A percentile compares a stretch with the other conserved stretches of the same genome.
Conservation (phyloP, 768 basidiomycete species). For the Suillus paluster region DNA sequence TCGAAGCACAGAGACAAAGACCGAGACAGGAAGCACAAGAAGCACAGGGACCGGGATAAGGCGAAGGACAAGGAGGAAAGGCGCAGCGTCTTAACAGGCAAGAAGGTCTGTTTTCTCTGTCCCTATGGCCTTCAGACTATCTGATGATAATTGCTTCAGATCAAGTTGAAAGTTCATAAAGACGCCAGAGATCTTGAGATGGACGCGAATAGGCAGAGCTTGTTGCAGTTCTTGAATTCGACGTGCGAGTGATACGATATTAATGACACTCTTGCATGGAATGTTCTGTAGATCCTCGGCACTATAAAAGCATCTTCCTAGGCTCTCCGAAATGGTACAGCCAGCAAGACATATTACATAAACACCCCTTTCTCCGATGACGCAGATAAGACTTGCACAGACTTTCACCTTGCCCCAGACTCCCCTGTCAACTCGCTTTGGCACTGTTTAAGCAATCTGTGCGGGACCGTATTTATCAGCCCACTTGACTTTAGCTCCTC, state of each 20-base stretch:
- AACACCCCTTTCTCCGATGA: slow-evolving; percentile 1
- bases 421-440: neutral
- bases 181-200: slow-evolving; percentile 59
- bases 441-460: too few species aligned
- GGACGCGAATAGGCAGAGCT: slow-evolving; percentile 57
- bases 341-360: neutral
- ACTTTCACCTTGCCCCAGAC: neutral
- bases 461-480: too few species aligned
- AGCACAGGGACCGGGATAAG: slow-evolving; percentile 39
- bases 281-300: neutral
- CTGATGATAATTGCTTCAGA: slow-evolving; percentile 38
- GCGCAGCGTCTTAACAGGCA: slow-evolving; percentile 62
- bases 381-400: neutral
- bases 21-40: slow-evolving; percentile 41
- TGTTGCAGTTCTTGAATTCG: slow-evolving; percentile 61
- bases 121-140: neutral
- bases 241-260: slow-evolving; percentile 36
- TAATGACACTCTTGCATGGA: too few species aligned
- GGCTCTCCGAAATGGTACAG: neutral
- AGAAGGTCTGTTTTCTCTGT: slow-evolving; percentile 48
- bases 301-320: neutral
- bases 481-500: neutral
- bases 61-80: slow-evolving; percentile 49
- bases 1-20: slow-evolving; percentile 28
- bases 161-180: slow-evolving; percentile 67